Evolutionary conservation across 1,284 basidiomycete genomes (phyloP), one percentile per base, ranked within the genome.

Genomic region (Tylopilus microsporus): DNA sequence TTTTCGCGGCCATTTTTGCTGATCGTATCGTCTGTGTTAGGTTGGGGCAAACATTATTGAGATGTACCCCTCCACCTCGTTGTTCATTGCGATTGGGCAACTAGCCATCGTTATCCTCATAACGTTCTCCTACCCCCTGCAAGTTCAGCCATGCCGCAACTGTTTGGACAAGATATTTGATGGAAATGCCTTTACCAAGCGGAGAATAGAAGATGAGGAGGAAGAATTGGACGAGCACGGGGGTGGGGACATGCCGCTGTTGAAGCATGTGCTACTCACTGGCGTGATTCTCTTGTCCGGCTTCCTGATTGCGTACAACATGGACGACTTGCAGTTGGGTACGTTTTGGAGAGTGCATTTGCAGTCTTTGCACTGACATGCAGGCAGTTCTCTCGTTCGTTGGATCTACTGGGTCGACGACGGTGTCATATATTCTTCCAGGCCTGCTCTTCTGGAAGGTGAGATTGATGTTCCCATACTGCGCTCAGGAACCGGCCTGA

Each of bases 351-450:
- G 52, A 11, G 16, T 55, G 36, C 34, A 49, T 42, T 12, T 16
- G 57, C 41, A 58, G 64, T 53, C 61, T 58, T 53, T 55, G 54
- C 45, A 48, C 56, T 65, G 56, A 71, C 46, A 59, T 51, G 16
- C 62, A 55, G 53, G 13, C 66, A 94, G 94, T 98, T 13, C 79
- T 98, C 36, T 92, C 94, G 6, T 97, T 99, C 70, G 97, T 99
- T 32, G 97, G 97, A 9, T 90, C 94, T 12, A 97, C 96, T 0
- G 97, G 97, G 18, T 95, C 92, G 19, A 98, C 96, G 16, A 98
- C 89, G 5, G 95, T 99, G 65, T 95, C 92, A 11, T 99, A 99
- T 74, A 98, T 99, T 69, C 81, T 99, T 6, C 96, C 97, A 0
- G 94, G 94, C 54, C 71, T 92, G 60, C 85, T 92, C 66, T 90